Conservation (phyloP, 176 grass and related monocot species). For the Eleusine coracana region DNA sequence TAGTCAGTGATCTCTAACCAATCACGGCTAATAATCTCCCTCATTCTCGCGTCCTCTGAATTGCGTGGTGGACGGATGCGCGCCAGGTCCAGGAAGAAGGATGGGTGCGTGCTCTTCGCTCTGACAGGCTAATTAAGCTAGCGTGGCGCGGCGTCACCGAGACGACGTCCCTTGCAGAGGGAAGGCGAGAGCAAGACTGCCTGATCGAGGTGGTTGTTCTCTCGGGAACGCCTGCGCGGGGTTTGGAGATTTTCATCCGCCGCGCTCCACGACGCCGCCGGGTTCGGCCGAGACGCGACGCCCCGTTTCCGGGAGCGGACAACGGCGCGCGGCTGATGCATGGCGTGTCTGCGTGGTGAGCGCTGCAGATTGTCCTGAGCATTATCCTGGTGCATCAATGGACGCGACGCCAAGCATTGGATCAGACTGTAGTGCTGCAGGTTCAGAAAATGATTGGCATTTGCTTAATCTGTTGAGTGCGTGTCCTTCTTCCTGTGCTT, state of each 20-base stretch:
- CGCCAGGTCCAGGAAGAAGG: too few relatives aligned
- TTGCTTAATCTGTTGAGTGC: not conserved
- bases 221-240: not conserved
- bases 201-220: not conserved
- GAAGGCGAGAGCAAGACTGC: not conserved
- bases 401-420: not conserved
- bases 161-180: not conserved
- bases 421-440: not conserved
- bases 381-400: not conserved
- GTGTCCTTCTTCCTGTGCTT: not conserved
- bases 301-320: not conserved
- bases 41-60: too few relatives aligned
- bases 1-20: too few relatives aligned
- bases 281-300: not conserved
- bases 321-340: not conserved
- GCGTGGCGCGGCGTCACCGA: too few relatives aligned
- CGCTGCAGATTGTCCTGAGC: not conserved
- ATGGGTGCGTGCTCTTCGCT: too few relatives aligned
- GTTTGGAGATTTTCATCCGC: constrained; percentile 3
- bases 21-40: too few relatives aligned
- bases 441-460: not conserved
- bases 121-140: too few relatives aligned
- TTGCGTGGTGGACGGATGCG: too few relatives aligned
- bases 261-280: not conserved
- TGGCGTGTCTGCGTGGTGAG: not conserved